A percentile compares a stretch with the other conserved stretches of the same genome.
Conservation (phyloP, 1,284 basidiomycete species). For the Gomphus bonarii region DNA sequence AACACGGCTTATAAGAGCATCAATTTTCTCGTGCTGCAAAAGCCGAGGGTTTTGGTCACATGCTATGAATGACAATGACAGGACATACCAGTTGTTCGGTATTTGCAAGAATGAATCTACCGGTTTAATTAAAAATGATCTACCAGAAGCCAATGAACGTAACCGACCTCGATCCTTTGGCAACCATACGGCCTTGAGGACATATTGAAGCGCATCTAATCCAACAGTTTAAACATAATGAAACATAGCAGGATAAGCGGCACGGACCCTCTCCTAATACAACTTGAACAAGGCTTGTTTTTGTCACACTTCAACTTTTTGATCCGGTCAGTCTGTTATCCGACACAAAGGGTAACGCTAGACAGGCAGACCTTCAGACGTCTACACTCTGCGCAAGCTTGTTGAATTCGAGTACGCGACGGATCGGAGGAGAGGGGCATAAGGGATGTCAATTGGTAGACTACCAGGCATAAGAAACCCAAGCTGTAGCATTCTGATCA, state of each 20-base stretch:
- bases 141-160: not conserved
- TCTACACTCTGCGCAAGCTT: constrained; percentile 7
- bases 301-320: constrained; percentile 11
- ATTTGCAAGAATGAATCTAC: constrained; percentile 6
- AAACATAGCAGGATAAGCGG: not conserved
- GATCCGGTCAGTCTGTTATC: not conserved
- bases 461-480: not conserved
- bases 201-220: constrained; percentile 8
- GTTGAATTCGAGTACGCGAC: not conserved
- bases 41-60: not conserved
- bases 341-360: not conserved
- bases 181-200: constrained; percentile 5
- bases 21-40: constrained; percentile 7
- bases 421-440: not conserved
- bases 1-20: not conserved
- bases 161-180: constrained; percentile 4
- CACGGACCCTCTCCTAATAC: constrained; percentile 7
- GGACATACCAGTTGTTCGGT: constrained; percentile 6
- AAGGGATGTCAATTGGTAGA: not conserved
- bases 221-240: not conserved
- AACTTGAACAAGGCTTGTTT: constrained; percentile 9
- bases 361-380: constrained; percentile 4
- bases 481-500: not conserved
- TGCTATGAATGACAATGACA: not conserved
- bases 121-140: not conserved